A percentile compares a stretch with the other conserved stretches of the same genome.
phyloP scores from a whole-genome alignment of 129 eudicot species.

The sunflower (Helianthus annuus) region DNA sequence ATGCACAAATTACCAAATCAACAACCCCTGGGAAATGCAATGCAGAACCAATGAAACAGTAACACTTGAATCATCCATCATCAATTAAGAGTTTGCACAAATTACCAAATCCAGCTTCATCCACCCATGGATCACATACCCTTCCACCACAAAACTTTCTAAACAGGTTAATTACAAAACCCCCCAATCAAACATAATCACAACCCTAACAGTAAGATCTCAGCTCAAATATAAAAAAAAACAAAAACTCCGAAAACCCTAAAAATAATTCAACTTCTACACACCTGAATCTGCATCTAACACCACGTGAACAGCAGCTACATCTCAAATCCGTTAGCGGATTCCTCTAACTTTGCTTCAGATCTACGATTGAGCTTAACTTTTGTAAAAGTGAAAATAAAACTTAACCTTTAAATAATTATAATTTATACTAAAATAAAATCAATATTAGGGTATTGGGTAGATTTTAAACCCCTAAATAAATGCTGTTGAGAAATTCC shows the following conservation, averaged over 20 bases:
- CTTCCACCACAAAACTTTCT: conserved; percentile 14
- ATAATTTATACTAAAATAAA: conserved; percentile 34
- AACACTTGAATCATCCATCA: too few relatives aligned
- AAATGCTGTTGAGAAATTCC: conserved; percentile 35
- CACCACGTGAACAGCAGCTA: conserved; percentile 31
- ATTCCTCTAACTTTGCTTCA: conserved; percentile 37
- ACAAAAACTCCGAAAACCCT: conserved; percentile 31
- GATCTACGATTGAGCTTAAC: conserved; percentile 53
- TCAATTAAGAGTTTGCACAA: neutral
- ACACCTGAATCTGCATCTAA: conserved; percentile 51
- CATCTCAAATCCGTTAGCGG: conserved; percentile 28
- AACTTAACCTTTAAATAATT: conserved; percentile 39
- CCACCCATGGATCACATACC: neutral
- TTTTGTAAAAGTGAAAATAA: conserved; percentile 39
- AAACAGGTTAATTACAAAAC: conserved; percentile 18
- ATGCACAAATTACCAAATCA: too few relatives aligned
- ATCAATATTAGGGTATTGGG: conserved; percentile 31
- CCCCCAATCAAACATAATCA: conserved; percentile 6
- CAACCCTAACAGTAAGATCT: conserved; percentile 19
- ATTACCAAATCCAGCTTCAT: conserved; percentile 21
- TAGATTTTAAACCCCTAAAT: conserved; percentile 14
- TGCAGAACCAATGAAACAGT: too few relatives aligned
- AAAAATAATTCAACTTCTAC: conserved; percentile 26
- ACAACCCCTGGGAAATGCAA: too few relatives aligned
- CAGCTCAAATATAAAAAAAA: conserved; percentile 2